Evolutionary conservation across 306 rosid species (phyloP), one percentile per base, ranked within the genome.

Genomic region (Ormosia emarginata): DNA sequence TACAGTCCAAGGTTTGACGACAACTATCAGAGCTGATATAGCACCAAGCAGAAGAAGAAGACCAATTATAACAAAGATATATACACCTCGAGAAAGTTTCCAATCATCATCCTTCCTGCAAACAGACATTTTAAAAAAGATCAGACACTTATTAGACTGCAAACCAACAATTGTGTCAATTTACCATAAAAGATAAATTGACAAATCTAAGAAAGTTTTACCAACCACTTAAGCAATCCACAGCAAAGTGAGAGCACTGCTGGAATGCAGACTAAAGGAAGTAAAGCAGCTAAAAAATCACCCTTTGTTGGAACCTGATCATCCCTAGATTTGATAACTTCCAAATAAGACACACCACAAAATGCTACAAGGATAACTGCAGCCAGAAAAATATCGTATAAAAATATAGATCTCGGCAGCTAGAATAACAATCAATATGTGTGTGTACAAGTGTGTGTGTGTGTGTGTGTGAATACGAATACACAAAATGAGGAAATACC

Each of bases 81-180:
- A 91, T 70, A 96, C 99, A 80, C 91, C 98, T 52, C 89, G 91
- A 71, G 99, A 93, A 85, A 96, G 99, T 58, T 79, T 96, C 99
- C 99, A 96, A 79, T 82, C 92, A 90, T 96, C 99, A 82, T 96
- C 99, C 90, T 91, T 96, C 99, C 99, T 96, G 87, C 62, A 87
- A 90, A 83, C 36, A 74, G 63, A 74, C 69, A 86, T 15, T 57
- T 80, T 44, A 33, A 74, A 61, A 82, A 14, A 59, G 33, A 83
- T 58, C 70, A 86, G 70, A 62, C 66, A 68, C 62, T 75, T n/a
- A 73, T 69, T 53, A 81, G 29, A 73, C 49, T 79, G 75, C 49
- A 69, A 61, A 36, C 67, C 77, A 61, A 53, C 71, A 68, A 34
- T 17, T 24, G 49, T 8, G 13, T 50, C 68, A 72, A 37, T 65